A percentile compares a stretch with the other conserved stretches of the same genome.
Conservation (phyloP, 2,329 filamentous ascomycete species). For the Colletotrichum salicis region DNA sequence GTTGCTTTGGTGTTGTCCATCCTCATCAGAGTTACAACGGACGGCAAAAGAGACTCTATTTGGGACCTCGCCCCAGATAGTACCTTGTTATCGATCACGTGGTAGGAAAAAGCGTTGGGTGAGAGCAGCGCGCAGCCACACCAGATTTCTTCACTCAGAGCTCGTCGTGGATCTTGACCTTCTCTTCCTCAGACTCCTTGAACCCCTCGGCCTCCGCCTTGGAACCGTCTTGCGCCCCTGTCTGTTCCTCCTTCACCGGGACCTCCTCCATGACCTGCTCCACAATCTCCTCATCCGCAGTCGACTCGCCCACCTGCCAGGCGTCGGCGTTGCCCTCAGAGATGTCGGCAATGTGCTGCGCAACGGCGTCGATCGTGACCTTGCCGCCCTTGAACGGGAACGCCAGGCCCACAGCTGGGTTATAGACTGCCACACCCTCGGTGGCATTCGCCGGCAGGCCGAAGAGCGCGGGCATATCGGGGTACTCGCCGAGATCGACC, state of each 20-base stretch:
- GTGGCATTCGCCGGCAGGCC: slow-evolving; percentile 45
- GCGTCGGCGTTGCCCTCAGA: slow-evolving; percentile 53
- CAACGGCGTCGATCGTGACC: slow-evolving; percentile 49
- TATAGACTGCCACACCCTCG: slow-evolving; percentile 55
- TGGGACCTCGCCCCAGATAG: neutral
- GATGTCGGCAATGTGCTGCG: slow-evolving; percentile 57
- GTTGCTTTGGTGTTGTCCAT: neutral
- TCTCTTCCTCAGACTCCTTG: neutral
- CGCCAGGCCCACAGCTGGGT: slow-evolving; percentile 55
- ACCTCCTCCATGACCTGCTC: neutral
- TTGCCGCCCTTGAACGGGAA: slow-evolving; percentile 48
- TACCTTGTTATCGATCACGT: neutral
- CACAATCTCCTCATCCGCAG: neutral
- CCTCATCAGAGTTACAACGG: neutral
- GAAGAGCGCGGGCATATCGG: slow-evolving; percentile 52
- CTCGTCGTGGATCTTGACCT: slow-evolving; percentile 28
- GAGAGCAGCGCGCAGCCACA: neutral
- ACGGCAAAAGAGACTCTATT: neutral
- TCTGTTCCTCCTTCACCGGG: neutral
- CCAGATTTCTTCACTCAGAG: neutral
- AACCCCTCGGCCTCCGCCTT: neutral
- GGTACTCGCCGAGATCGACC: slow-evolving; percentile 57
- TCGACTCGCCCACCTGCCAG: slow-evolving; percentile 45
- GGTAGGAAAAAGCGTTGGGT: neutral
- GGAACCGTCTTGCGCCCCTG: slow-evolving; percentile 33